A percentile compares a stretch with the other conserved stretches of the same genome.
phyloP scores from a whole-genome alignment of 768 basidiomycete genomes.

The Pleurotus platypus region DNA sequence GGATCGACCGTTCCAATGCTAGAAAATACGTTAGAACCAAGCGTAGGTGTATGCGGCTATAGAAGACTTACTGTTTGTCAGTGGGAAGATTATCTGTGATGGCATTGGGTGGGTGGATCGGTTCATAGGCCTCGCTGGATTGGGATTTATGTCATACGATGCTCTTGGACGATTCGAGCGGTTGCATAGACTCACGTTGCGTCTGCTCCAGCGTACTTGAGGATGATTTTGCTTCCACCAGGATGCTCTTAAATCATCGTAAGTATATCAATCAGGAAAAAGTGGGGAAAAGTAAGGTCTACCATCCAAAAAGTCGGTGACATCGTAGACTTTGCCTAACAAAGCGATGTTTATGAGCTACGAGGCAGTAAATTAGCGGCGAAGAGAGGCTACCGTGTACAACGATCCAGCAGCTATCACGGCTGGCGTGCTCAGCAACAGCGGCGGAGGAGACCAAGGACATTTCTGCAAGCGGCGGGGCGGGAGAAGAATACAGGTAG shows the following conservation, averaged over 20 bases:
- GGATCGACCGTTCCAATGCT: slow-evolving; percentile 74
- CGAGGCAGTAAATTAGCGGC: background rate
- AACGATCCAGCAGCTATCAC: slow-evolving; percentile 79
- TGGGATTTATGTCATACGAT: background rate
- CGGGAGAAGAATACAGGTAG: slow-evolving; percentile 26
- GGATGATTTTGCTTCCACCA: slow-evolving; percentile 80
- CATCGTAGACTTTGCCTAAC: slow-evolving; percentile 71
- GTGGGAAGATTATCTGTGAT: slow-evolving; percentile 72
- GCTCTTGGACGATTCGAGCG: slow-evolving; percentile 7
- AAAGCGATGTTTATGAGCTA: slow-evolving; percentile 7
- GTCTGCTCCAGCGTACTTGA: slow-evolving; percentile 88
- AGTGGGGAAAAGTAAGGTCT: slow-evolving; percentile 15
- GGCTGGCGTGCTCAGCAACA: slow-evolving; percentile 50
- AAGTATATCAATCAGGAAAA: background rate
- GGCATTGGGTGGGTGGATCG: slow-evolving; percentile 84
- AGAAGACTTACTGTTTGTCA: slow-evolving; percentile 71
- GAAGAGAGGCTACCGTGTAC: slow-evolving; percentile 55
- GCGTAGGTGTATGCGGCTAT: background rate
- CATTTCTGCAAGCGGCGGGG: slow-evolving; percentile 15
- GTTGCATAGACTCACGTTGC: slow-evolving; percentile 57
- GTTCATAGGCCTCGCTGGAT: slow-evolving; percentile 72
- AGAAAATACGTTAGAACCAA: background rate
- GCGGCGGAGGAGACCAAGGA: slow-evolving; percentile 38
- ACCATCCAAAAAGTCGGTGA: slow-evolving; percentile 76
- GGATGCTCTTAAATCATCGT: background rate